phyloP scores from a whole-genome alignment of 768 basidiomycete species.

The Tubosaeta sp. region DNA sequence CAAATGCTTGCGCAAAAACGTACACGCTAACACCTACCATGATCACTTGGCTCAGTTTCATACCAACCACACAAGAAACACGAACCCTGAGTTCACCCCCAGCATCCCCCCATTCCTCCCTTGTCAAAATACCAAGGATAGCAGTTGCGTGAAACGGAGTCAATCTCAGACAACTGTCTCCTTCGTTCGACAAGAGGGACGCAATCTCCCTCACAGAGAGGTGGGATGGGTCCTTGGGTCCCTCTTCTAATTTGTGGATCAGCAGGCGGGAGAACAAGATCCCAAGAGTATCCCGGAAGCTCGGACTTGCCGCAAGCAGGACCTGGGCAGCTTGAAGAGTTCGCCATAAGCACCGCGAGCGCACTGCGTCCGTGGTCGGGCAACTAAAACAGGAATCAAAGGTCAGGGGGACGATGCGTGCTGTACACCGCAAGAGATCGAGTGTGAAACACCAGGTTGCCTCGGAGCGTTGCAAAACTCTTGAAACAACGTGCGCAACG shows the following conservation, averaged over 20 bases:
- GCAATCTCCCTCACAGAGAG: constrained; percentile 12
- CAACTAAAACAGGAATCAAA: constrained; percentile 43
- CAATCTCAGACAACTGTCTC: constrained; percentile 26
- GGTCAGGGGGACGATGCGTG: constrained; percentile 36
- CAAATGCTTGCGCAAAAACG: constrained; percentile 32
- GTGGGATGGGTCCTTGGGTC: constrained; percentile 26
- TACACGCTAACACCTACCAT: constrained; percentile 18
- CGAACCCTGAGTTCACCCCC: constrained; percentile 32
- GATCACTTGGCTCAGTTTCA: constrained; percentile 5
- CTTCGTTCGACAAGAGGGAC: constrained; percentile 24
- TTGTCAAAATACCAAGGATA: constrained; percentile 37
- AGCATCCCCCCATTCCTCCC: constrained; percentile 36
- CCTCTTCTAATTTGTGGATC: constrained; percentile 41
- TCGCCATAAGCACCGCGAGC: constrained; percentile 39
- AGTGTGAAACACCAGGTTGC: constrained; percentile 46
- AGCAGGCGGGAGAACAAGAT: constrained; percentile 24
- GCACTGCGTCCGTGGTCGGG: constrained; percentile 27
- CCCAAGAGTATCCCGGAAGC: constrained; percentile 30
- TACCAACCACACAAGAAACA: constrained; percentile 5
- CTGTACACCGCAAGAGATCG: constrained; percentile 42
- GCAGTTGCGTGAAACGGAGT: constrained; percentile 29
- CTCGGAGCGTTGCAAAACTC: constrained; percentile 39
- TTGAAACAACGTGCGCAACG: constrained; percentile 41
- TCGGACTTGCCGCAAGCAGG: constrained; percentile 20
- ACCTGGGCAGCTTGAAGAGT: constrained; percentile 34